Evolutionary conservation across 306 rosid genomes (phyloP).

Genomic region (Quercus alba): DNA sequence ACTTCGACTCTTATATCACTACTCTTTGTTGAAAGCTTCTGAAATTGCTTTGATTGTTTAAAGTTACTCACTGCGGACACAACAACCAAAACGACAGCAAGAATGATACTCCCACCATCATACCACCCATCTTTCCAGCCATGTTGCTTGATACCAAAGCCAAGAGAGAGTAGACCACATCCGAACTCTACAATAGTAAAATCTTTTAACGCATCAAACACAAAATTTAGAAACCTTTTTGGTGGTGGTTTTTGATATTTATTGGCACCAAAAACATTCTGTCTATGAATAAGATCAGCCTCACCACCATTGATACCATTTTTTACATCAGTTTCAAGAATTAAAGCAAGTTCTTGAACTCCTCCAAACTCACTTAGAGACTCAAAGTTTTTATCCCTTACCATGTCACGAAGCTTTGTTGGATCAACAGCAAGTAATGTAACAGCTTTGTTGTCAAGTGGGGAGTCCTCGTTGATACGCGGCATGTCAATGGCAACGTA

Average conservation of each 20-base stretch:
- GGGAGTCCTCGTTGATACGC: not conserved
- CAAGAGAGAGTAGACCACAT: constrained; percentile 15
- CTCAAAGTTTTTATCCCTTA: constrained; percentile 13
- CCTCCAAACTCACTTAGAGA: constrained; percentile 15
- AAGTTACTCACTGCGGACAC: constrained; percentile 18
- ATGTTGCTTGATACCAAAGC: constrained; percentile 21
- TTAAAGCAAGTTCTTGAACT: not conserved
- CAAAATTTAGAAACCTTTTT: constrained; percentile 4
- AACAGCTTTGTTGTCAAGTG: too few relatives aligned
- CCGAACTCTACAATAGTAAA: constrained; percentile 3
- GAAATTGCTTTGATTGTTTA: constrained; percentile 25
- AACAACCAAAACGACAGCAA: constrained; percentile 16
- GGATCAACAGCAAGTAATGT: not conserved
- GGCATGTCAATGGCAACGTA: constrained; percentile 14
- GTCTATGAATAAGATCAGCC: constrained; percentile 2
- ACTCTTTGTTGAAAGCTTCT: constrained; percentile 20
- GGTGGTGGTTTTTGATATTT: not conserved
- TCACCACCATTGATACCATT: not conserved
- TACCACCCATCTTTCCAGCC: constrained; percentile 31
- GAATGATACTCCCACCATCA: constrained; percentile 25
- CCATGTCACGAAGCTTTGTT: not conserved
- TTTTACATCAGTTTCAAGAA: not conserved
- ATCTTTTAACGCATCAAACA: constrained; percentile 19
- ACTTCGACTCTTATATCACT: constrained; percentile 15
- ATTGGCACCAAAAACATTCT: not conserved